phyloP scores from a whole-genome alignment of 1,139 yeast genomes.

The Saccharomyces hybrid region DNA sequence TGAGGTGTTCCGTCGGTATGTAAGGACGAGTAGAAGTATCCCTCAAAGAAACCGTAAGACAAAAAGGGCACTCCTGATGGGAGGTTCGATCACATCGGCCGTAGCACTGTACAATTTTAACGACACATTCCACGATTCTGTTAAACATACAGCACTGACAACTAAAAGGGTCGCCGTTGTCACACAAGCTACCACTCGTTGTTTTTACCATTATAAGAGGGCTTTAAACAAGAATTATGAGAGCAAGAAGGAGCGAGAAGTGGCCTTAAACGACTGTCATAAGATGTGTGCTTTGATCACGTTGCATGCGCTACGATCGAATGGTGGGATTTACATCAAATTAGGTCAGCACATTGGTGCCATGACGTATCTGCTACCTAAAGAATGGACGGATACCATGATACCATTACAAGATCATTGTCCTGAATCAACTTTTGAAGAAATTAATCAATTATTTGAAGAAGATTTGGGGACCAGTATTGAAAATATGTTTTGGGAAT shows the following conservation, averaged over 20 bases:
- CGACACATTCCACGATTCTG: conserved; percentile 34
- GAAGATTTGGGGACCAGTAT: conserved; percentile 58
- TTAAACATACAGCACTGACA: conserved; percentile 35
- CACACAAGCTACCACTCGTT: conserved; percentile 51
- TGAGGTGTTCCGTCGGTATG: not conserved
- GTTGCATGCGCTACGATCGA: conserved; percentile 65
- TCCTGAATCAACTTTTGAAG: conserved; percentile 69
- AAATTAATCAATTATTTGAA: conserved; percentile 56
- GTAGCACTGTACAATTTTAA: conserved; percentile 32
- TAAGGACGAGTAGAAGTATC: not conserved
- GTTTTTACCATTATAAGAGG: conserved; percentile 57
- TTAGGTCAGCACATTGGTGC: conserved; percentile 93
- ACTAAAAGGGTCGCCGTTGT: conserved; percentile 57
- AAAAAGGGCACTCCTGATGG: not conserved
- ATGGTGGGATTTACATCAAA: conserved; percentile 90
- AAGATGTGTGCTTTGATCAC: conserved; percentile 72
- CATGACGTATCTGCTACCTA: conserved; percentile 80
- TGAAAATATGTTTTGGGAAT: conserved; percentile 59
- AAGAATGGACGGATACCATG: conserved; percentile 95
- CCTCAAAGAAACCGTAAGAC: not conserved
- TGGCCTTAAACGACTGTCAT: conserved; percentile 60
- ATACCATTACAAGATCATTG: conserved; percentile 86
- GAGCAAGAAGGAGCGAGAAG: conserved; percentile 42
- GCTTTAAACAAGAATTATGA: conserved; percentile 42
- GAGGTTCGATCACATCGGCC: not conserved